These are phyloP conservation scores for Ramaria sp. DNA, from an alignment of 768 basidiomycete species.

Conservation along the genomic window DNA sequence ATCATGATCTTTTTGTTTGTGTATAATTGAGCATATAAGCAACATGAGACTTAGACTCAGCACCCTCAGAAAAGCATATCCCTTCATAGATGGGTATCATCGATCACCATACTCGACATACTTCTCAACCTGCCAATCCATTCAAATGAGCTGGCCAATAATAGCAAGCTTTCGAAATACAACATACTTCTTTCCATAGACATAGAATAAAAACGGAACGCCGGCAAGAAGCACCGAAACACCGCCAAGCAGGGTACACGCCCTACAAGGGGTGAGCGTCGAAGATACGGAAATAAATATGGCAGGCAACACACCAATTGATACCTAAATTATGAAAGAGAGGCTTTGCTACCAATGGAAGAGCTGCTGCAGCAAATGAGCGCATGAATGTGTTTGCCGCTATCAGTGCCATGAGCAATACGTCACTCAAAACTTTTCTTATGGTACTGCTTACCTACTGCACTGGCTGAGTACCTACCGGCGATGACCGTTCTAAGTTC, in stretches of 20 bases:
- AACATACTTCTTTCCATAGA: not conserved
- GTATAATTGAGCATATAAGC: no score
- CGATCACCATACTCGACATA: not conserved
- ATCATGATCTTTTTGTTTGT: no score
- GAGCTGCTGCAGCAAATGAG: slow-evolving; percentile 18
- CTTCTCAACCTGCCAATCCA: not conserved
- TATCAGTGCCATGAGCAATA: slow-evolving; percentile 14
- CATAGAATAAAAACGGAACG: slow-evolving; percentile 3
- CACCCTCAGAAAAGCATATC: no score
- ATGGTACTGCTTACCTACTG: not conserved
- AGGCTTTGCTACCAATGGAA: slow-evolving; percentile 21
- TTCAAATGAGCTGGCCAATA: not conserved
- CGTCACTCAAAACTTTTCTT: not conserved
- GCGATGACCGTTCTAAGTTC: not conserved
- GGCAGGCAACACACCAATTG: not conserved
- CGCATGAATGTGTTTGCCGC: slow-evolving; percentile 22
- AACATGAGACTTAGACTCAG: no score
- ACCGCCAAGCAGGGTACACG: not conserved
- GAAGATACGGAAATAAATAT: not conserved
- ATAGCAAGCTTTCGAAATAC: not conserved
- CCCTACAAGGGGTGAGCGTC: not conserved
- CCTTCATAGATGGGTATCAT: no score
- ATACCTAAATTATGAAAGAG: slow-evolving; percentile 23
- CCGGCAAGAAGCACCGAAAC: not conserved
- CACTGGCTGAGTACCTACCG: not conserved